Percentiles rank a stretch among this genome's conserved stretches.
phyloP scores from a whole-genome alignment of 2,329 filamentous ascomycete species.

The Colletotrichum echinochloae region DNA sequence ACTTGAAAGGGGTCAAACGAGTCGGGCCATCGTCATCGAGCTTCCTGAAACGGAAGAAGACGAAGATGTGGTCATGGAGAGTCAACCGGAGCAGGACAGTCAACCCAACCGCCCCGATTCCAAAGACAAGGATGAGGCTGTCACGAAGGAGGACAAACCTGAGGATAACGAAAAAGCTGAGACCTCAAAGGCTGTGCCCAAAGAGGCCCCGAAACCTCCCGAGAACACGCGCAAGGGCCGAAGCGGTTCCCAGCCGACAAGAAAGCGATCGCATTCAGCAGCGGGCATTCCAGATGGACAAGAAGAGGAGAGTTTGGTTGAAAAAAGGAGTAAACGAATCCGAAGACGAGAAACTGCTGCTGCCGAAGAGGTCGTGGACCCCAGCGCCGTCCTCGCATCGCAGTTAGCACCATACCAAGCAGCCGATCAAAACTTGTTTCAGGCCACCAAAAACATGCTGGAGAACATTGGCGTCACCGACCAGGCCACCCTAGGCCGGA shows the following conservation, averaged over 20 bases:
- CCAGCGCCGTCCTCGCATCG: conserved; percentile 63
- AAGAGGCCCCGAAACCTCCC: conserved; percentile 44
- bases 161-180: conserved; percentile 24
- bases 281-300: conserved; percentile 67
- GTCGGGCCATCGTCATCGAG: conserved; percentile 51
- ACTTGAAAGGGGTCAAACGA: conserved; percentile 50
- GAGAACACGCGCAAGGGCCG: conserved; percentile 50
- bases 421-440: conserved; percentile 67
- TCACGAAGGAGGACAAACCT: conserved; percentile 47
- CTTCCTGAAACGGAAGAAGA: conserved; percentile 53
- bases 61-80: conserved; percentile 48
- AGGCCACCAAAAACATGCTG: conserved; percentile 65
- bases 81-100: conserved; percentile 26
- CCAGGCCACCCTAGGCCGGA: conserved; percentile 56
- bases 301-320: conserved; percentile 68
- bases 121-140: conserved; percentile 54
- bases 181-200: conserved; percentile 5
- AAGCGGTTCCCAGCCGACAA: conserved; percentile 57
- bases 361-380: conserved; percentile 64
- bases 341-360: conserved; percentile 68
- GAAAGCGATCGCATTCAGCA: conserved; percentile 72
- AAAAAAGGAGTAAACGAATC: conserved; percentile 75
- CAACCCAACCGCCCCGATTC: conserved; percentile 18
- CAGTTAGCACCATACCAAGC: conserved; percentile 69
- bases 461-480: conserved; percentile 68